These are phyloP conservation scores for Agroathelia rolfsii DNA, from an alignment of 1,284 basidiomycete species.

Conservation along the genomic window DNA sequence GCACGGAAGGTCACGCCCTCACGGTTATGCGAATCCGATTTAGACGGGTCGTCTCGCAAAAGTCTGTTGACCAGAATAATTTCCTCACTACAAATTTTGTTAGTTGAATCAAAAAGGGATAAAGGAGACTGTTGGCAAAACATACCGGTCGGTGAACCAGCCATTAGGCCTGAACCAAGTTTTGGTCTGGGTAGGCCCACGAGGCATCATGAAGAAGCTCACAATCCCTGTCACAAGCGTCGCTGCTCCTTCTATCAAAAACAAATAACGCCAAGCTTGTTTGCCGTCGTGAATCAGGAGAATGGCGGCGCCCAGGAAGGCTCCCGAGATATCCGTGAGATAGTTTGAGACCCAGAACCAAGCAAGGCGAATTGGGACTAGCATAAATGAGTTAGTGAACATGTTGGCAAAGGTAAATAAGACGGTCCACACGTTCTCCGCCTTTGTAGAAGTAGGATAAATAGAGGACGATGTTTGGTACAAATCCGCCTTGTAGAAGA, in stretches of 20 bases:
- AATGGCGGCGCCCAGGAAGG: conserved; percentile 59
- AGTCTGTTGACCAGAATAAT: conserved; percentile 51
- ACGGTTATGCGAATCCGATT: conserved; percentile 58
- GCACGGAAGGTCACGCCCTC: conserved; percentile 37
- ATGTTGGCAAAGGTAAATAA: too few relatives aligned
- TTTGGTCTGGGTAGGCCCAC: conserved; percentile 59
- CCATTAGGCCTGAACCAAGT: conserved; percentile 52
- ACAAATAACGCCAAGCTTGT: conserved; percentile 48
- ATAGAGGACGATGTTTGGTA: conserved; percentile 57
- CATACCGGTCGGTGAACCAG: conserved; percentile 35
- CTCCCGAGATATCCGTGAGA: conserved; percentile 39
- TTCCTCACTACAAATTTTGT: conserved; percentile 29
- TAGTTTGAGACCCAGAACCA: conserved; percentile 64
- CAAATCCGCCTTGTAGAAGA: conserved; percentile 38
- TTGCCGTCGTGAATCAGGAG: conserved; percentile 56
- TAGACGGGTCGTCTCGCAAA: conserved; percentile 47
- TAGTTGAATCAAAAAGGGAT: conserved; percentile 2
- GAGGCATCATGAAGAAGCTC: conserved; percentile 59
- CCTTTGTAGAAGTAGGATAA: conserved; percentile 63
- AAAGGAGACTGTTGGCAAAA: conserved; percentile 3
- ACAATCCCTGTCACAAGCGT: conserved; percentile 45
- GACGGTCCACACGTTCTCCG: conserved; percentile 41
- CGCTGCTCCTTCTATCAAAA: conserved; percentile 46
- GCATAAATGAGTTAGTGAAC: conserved; percentile 1
- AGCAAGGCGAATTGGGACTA: conserved; percentile 58